phyloP scores from a whole-genome alignment of 2,329 filamentous ascomycete species.

The Xylariaceae sp. region DNA sequence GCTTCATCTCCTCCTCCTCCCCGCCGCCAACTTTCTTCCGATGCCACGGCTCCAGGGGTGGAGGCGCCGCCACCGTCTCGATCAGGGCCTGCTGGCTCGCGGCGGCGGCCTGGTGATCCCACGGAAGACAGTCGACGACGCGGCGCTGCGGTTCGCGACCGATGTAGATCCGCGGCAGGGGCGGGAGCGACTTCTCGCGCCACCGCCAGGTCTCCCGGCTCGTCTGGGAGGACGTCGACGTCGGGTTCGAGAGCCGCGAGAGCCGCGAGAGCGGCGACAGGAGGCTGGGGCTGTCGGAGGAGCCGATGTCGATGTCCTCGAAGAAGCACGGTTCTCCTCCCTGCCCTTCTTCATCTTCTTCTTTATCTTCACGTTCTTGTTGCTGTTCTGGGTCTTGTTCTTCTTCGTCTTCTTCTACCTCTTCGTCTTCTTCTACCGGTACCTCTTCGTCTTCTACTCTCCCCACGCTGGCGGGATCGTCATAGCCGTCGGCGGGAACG shows the following conservation, averaged over 20 bases:
- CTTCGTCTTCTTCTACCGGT: neutral
- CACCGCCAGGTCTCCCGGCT: neutral
- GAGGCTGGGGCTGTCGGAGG: neutral
- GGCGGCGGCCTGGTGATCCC: no score
- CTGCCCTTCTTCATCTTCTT: neutral
- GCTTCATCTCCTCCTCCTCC: slow-evolving; percentile 7
- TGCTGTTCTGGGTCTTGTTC: neutral
- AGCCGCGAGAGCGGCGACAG: slow-evolving; percentile 5
- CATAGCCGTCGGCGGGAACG: no score
- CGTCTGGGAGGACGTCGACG: no score
- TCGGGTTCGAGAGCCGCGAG: neutral
- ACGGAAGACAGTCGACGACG: slow-evolving; percentile 2
- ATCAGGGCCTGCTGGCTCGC: no score
- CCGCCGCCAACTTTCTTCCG: no score
- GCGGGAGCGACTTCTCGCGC: slow-evolving; percentile 6
- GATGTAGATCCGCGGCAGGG: slow-evolving; percentile 6
- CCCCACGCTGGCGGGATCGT: no score
- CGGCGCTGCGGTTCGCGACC: slow-evolving; percentile 2
- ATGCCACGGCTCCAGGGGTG: no score
- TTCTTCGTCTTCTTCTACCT: neutral
- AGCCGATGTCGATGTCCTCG: slow-evolving; percentile 10
- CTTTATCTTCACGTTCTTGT: neutral
- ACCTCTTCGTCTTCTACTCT: no score
- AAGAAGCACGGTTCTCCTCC: slow-evolving; percentile 13
- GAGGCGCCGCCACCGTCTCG: no score